Base-by-base conservation (phyloP, 169 alveolate genomes). In the Plasmodium adleri region DNA sequence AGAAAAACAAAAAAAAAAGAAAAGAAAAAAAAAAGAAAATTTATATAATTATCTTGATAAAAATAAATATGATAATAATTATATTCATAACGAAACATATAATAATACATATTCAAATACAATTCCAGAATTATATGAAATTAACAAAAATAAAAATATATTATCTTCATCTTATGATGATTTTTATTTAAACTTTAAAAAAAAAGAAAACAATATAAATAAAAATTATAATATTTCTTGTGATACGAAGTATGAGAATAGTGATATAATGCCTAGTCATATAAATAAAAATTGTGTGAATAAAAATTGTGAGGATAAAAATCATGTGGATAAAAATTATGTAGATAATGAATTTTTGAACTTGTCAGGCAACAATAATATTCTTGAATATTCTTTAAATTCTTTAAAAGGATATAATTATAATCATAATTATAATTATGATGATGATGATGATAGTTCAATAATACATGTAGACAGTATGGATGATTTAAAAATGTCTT, bases 1-100 rank as follows among this genome's bases (percentile, higher is more conserved):
- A 52, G 17, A 52, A 59, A 20, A 59, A 20, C 20, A 20, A 59
- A 59, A 59, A 59, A 59, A 59, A 59, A 59, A 59, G 22, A 62
- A 62, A 62, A 62, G 7, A 62, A 62, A 62, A 62, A 62, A 62
- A 62, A 62, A 62, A 62, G 28, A 62, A 62, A 62, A 20, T 4
- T n/a, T 17, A 9, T 4, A 39, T 39, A 39, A 39, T 39, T 39
- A 39, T 39, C 10, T 39, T 39, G 47, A 39, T 39, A 39, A 39
- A 39, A 39, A 39, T 39, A 39, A 39, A 39, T 39, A 39, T 39
- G 47, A 39, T 39, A 39, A 39, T 39, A 5, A 39, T 39, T 39
- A 5, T 39, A 39, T 39, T 39, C 47, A 5, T 39, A 39, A 39
- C 9, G 47, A 39, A 39, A 39, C 47, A 39, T 39, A 39, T 39